These are phyloP conservation scores for Penicillium verrucosum DNA, from an alignment of 2,329 filamentous ascomycete species.

Conservation along the genomic window DNA sequence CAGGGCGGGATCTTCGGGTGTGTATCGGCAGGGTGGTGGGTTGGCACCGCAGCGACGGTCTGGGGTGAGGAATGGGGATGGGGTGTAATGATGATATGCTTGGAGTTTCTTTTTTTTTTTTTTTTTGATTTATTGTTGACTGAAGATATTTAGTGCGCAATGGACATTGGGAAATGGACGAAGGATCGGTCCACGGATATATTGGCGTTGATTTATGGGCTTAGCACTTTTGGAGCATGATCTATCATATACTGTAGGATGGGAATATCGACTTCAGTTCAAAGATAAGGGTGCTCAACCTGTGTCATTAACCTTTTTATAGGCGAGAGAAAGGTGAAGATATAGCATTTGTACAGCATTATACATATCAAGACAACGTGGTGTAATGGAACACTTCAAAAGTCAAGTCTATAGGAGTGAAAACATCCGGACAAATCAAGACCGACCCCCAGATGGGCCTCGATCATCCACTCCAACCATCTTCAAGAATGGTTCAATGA, in stretches of 20 bases:
- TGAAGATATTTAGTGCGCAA: neutral
- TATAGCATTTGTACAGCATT: neutral
- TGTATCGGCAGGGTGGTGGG: neutral
- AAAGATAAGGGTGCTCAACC: neutral
- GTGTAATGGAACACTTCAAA: neutral
- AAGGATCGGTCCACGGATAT: neutral
- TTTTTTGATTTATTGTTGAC: neutral
- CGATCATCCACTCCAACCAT: constrained; percentile 35
- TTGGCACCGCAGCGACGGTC: neutral
- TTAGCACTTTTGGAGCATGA: neutral
- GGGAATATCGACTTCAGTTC: neutral
- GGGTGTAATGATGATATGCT: neutral
- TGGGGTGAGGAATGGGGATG: neutral
- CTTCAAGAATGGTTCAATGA: constrained; percentile 69
- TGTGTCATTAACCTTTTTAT: neutral
- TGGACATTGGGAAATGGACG: neutral
- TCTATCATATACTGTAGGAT: neutral
- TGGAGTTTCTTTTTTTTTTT: neutral
- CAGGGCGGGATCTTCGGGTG: neutral
- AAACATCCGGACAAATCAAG: neutral
- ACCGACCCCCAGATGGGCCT: constrained; percentile 33
- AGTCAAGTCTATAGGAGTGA: neutral
- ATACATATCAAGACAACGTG: neutral
- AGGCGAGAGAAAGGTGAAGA: neutral
- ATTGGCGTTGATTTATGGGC: neutral